These are phyloP conservation scores for Schizochytrium sp. DNA, from an alignment of 108 stramenopile genomes.

Conservation along the genomic window DNA sequence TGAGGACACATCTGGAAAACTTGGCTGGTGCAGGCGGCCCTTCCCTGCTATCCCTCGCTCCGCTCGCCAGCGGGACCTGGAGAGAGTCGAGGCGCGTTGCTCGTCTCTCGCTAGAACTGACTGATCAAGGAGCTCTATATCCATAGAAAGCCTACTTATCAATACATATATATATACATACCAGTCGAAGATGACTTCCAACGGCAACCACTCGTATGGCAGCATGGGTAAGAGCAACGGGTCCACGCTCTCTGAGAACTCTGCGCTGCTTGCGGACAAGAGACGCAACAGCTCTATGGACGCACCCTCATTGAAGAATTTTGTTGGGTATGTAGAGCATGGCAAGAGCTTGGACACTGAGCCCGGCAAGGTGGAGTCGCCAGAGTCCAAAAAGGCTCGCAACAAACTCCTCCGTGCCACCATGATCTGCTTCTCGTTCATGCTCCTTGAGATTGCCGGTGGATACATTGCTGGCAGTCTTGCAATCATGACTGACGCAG, in stretches of 20 bases:
- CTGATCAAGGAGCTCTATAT: too few relatives aligned
- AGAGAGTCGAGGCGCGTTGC: too few relatives aligned
- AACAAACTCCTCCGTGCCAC: constrained; percentile 68
- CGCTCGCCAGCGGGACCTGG: too few relatives aligned
- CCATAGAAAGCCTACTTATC: too few relatives aligned
- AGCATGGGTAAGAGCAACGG: neutral
- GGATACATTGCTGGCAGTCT: constrained; percentile 71
- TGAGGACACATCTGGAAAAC: too few relatives aligned
- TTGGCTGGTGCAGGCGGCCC: too few relatives aligned
- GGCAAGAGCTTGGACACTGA: constrained; percentile 12
- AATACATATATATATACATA: too few relatives aligned
- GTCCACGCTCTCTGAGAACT: neutral
- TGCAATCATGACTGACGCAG: constrained; percentile 76
- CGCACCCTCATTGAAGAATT: constrained; percentile 14
- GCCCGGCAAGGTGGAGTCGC: constrained; percentile 17
- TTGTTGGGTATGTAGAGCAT: constrained; percentile 40
- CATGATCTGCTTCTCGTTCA: constrained; percentile 71
- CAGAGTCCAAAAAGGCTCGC: constrained; percentile 42
- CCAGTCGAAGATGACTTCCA: too few relatives aligned
- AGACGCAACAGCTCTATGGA: neutral
- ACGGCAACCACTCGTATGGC: too few relatives aligned
- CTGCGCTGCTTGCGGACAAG: neutral
- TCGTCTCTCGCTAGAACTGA: too few relatives aligned
- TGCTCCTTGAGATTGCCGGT: constrained; percentile 71
- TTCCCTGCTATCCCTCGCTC: too few relatives aligned